These are phyloP conservation scores for Sclerotiophoma versabilis DNA, from an alignment of 2,329 filamentous ascomycete species.

Conservation along the genomic window DNA sequence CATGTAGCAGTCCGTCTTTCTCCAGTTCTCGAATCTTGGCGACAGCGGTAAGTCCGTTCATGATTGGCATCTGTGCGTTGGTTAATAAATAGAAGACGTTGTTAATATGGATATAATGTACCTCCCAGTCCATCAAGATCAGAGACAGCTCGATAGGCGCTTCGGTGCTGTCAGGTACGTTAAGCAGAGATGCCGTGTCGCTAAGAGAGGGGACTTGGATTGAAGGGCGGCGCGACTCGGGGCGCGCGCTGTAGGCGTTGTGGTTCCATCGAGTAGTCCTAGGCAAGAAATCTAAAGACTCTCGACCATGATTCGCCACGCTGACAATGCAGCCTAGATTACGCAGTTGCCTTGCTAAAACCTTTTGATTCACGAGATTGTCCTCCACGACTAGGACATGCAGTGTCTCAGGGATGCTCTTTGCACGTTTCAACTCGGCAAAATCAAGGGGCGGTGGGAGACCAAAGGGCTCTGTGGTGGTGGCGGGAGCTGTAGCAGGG, in stretches of 20 bases:
- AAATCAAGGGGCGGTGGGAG: conserved; percentile 14
- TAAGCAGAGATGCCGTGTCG: neutral
- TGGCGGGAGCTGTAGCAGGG: neutral
- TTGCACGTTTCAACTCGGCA: conserved; percentile 15
- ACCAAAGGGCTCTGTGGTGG: conserved; percentile 9
- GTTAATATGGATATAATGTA: too few species aligned
- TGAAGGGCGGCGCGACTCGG: conserved; percentile 49
- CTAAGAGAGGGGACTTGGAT: conserved; percentile 50
- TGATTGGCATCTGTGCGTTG: conserved; percentile 47
- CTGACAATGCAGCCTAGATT: conserved; percentile 47
- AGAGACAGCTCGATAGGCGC: conserved; percentile 25
- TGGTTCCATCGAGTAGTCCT: conserved; percentile 36
- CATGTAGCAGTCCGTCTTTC: conserved; percentile 23
- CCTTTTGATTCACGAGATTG: conserved; percentile 52
- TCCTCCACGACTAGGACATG: conserved; percentile 48
- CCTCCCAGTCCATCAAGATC: conserved; percentile 46
- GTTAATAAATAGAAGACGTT: too few species aligned
- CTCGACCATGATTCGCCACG: conserved; percentile 50
- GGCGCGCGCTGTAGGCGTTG: neutral
- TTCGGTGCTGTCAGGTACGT: neutral
- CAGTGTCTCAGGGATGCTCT: conserved; percentile 19
- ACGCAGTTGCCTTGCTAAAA: conserved; percentile 50
- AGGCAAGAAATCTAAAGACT: conserved; percentile 46
- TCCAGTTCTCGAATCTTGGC: conserved; percentile 38
- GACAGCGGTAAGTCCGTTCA: conserved; percentile 42